phyloP scores from a whole-genome alignment of 257 asterid species.

The Salvia rosmarinus region DNA sequence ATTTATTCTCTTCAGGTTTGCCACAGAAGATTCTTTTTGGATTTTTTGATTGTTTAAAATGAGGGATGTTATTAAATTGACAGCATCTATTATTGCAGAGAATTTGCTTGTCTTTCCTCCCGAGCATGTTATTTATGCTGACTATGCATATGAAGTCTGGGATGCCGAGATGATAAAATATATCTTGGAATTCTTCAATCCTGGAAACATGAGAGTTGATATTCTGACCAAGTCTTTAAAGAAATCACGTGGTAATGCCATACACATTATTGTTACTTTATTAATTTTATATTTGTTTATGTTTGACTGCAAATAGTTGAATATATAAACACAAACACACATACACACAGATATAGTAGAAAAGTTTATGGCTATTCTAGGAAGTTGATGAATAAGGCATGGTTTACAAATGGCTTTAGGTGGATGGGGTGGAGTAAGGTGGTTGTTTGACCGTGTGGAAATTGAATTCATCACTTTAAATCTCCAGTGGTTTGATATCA shows the following conservation, averaged over 20 bases:
- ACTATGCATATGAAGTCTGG: conserved; percentile 87
- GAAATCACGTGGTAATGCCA: conserved; percentile 60
- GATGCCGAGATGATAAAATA: conserved; percentile 71
- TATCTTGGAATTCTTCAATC: conserved; percentile 74
- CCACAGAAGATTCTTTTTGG: background rate
- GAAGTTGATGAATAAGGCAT: conserved; percentile 27
- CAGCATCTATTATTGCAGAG: conserved; percentile 54
- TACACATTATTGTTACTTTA: conserved; percentile 19
- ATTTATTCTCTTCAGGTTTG: background rate
- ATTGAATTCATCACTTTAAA: background rate
- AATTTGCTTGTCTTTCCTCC: conserved; percentile 91
- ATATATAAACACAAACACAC: background rate
- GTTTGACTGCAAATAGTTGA: conserved; percentile 18
- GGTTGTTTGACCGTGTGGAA: conserved; percentile 4
- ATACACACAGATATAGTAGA: no score
- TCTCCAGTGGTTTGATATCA: conserved; percentile 13
- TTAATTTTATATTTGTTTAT: background rate
- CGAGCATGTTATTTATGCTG: conserved; percentile 83
- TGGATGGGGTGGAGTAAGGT: conserved; percentile 22
- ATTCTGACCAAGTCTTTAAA: conserved; percentile 68
- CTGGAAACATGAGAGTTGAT: conserved; percentile 96
- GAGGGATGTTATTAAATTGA: conserved; percentile 24
- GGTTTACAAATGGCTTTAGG: no score
- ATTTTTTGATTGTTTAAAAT: conserved; percentile 32
- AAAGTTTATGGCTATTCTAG: background rate